Conservation (phyloP, 345 rosid species). For the Populus euphratica region DNA sequence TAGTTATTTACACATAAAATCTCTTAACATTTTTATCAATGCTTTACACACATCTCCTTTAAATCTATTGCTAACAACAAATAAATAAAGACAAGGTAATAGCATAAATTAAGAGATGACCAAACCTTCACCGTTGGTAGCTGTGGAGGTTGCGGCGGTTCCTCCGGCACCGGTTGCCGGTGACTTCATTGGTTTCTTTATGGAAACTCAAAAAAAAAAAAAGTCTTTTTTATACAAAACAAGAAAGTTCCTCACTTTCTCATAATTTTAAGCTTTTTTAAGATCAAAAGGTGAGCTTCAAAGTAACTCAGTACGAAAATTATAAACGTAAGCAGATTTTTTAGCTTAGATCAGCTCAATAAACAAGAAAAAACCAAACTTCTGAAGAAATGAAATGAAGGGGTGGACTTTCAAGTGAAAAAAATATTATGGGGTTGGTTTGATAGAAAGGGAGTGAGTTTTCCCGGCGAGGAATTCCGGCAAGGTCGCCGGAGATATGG, state of each 20-base stretch:
- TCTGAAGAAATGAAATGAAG: background rate
- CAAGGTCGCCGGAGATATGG: constrained; percentile 1
- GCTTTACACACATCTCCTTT: background rate
- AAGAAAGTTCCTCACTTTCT: background rate
- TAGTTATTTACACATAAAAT: background rate
- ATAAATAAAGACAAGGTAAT: background rate
- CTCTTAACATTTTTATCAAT: background rate
- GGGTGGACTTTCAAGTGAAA: background rate
- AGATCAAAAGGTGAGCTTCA: background rate
- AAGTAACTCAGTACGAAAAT: background rate
- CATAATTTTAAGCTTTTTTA: background rate
- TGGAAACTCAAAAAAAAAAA: background rate
- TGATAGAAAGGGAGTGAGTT: background rate
- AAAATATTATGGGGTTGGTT: background rate
- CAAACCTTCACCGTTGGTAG: constrained; percentile 38
- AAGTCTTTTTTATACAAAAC: background rate
- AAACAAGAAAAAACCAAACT: background rate
- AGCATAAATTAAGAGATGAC: constrained; percentile 5
- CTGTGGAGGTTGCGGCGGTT: constrained; percentile 14
- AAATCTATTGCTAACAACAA: background rate
- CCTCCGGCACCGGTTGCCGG: constrained; percentile 39
- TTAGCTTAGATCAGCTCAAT: constrained; percentile 24
- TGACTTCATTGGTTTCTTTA: constrained; percentile 34
- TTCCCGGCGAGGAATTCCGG: constrained; percentile 18
- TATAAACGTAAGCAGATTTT: background rate